A percentile compares a stretch with the other conserved stretches of the same genome.
Conservation (phyloP, 2,329 filamentous ascomycete species). For the Claviceps sp. region DNA sequence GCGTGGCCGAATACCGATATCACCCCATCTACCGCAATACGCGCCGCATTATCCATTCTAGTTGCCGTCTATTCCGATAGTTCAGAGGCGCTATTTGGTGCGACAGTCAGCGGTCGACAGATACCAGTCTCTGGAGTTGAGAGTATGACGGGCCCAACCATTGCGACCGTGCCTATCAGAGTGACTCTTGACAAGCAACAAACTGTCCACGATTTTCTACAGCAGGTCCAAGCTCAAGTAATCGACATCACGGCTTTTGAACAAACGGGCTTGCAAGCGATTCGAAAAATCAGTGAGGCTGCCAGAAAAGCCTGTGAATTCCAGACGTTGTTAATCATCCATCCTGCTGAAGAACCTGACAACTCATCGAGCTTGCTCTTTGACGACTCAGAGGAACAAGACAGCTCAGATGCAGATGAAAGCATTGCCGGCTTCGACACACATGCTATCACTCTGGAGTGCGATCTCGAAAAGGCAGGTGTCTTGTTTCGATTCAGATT, state of each 20-base stretch:
- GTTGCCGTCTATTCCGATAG: slow-evolving; percentile 20
- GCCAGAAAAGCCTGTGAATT: slow-evolving; percentile 2
- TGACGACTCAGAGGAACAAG: not conserved
- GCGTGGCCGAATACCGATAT: slow-evolving; percentile 12
- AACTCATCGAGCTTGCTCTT: slow-evolving; percentile 1
- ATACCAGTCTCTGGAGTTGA: slow-evolving; percentile 13
- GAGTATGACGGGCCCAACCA: slow-evolving; percentile 15
- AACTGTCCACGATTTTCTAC: slow-evolving; percentile 26
- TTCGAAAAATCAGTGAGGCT: not conserved
- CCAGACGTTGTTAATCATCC: slow-evolving; percentile 9
- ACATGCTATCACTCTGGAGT: slow-evolving; percentile 2
- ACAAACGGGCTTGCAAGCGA: slow-evolving; percentile 2
- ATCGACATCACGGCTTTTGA: slow-evolving; percentile 4
- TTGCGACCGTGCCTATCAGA: slow-evolving; percentile 15
- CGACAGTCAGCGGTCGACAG: slow-evolving; percentile 13
- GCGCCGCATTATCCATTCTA: slow-evolving; percentile 17
- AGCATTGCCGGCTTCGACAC: slow-evolving; percentile 1
- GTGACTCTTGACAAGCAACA: slow-evolving; percentile 15
- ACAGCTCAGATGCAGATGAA: not conserved
- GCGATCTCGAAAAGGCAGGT: not conserved
- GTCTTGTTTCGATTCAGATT: slow-evolving; percentile 1
- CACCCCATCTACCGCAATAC: slow-evolving; percentile 9
- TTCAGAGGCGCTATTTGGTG: slow-evolving; percentile 18
- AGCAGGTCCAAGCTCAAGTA: slow-evolving; percentile 12
- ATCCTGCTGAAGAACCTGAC: slow-evolving; percentile 4